These are phyloP conservation scores for Candida insectorum DNA, from an alignment of 805 yeast genomes.

Conservation along the genomic window DNA sequence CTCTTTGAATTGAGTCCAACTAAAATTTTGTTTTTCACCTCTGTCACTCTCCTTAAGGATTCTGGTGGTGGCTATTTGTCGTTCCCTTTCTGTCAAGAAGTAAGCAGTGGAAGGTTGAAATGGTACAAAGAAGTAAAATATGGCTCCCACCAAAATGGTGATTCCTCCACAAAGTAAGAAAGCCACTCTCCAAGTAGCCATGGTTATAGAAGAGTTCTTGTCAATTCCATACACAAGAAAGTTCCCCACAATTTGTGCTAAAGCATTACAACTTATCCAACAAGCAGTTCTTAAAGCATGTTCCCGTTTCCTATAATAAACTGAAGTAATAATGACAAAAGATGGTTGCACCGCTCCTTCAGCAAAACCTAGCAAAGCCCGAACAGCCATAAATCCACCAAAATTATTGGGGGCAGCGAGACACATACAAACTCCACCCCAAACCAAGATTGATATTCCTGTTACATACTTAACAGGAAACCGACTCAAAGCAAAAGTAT, in stretches of 20 bases:
- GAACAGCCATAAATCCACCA: slow-evolving; percentile 15
- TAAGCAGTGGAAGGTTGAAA: slow-evolving; percentile 19
- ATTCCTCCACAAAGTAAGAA: slow-evolving; percentile 18
- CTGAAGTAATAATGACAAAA: slow-evolving; percentile 18
- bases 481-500: slow-evolving; percentile 32
- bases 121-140: slow-evolving; percentile 14
- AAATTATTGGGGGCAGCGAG: slow-evolving; percentile 30
- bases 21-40: slow-evolving; percentile 22
- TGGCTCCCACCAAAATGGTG: slow-evolving; percentile 12
- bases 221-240: slow-evolving; percentile 9
- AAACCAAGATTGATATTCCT: slow-evolving; percentile 22
- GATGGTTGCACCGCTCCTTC: slow-evolving; percentile 20
- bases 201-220: too few relatives aligned
- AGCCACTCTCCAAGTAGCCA: slow-evolving; percentile 5
- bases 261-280: slow-evolving; percentile 14
- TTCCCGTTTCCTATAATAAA: slow-evolving; percentile 17
- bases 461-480: slow-evolving; percentile 33
- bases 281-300: slow-evolving; percentile 16
- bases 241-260: slow-evolving; percentile 5
- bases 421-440: slow-evolving; percentile 32
- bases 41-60: slow-evolving; percentile 17
- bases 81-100: slow-evolving; percentile 21
- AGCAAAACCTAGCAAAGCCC: slow-evolving; percentile 15
- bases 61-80: slow-evolving; percentile 14
- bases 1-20: slow-evolving; percentile 21